Base-by-base conservation (phyloP, 2,329 filamentous ascomycete species). In the Cercospora citrullina region DNA sequence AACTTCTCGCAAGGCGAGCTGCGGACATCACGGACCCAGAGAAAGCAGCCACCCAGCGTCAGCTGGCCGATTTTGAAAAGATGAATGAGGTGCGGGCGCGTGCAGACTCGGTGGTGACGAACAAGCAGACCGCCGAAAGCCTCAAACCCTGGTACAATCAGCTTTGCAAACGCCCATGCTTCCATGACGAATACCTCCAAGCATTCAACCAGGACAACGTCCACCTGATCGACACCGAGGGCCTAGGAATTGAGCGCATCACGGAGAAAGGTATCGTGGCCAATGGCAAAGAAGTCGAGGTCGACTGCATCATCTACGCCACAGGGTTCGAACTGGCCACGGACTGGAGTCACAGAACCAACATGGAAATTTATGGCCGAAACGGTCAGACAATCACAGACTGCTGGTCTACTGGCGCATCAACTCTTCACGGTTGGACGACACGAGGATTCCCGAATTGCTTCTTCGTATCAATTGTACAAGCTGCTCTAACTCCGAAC, bases 151-250 rank as follows among this genome's bases (percentile, higher is more conserved):
- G 85, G 85, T 90, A 89, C 72, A 83, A 85, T 0, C 77, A 79
- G 0, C 88, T 85, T 82, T 90, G 88, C 80, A 90, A 90, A 75
- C 84, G 88, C 0, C 87, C 87, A 0, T 84, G 81, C 42, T 90
- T 89, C 77, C 86, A 87, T 76, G 86, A 90, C 72, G 81, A 84
- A 5, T 90, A 73, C 21, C 82, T 90, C 0, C 72, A 81, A 5
- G 72, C 84, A 0, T 90, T 90, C 81, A 90, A 90, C 77, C 75
- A 74, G 30, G 77, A 81, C 0, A 84, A 87, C 71, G 87, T 90
- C 2, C 81, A 82, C 8, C 82, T 90, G 0, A 79, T 90, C 28
- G 86, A 90, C 74, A 89, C 87, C 0, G 77, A 85, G 26, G 86
- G 84, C 5, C 79, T 81, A 63, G 86, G 87, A 4, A 76, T 87